Percentiles rank a stretch among this genome's conserved stretches.
phyloP scores from a whole-genome alignment of 306 rosid species.

The Echinosophora koreensis region DNA sequence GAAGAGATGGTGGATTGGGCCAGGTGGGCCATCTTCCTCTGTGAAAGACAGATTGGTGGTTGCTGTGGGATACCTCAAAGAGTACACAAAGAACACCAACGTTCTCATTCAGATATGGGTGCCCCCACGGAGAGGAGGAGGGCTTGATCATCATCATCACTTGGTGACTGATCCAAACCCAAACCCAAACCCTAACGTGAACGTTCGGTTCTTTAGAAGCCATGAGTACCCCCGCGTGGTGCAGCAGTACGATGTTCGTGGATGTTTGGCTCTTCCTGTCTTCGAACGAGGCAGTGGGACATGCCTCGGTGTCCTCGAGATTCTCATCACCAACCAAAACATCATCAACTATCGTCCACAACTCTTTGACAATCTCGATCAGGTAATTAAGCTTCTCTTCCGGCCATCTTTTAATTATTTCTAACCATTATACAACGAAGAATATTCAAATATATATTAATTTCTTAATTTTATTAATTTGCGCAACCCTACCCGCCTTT shows the following conservation, averaged over 20 bases:
- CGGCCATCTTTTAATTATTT: too few species aligned
- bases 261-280: slow-evolving; percentile 63
- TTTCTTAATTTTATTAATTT: too few species aligned
- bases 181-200: background rate
- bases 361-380: too few species aligned
- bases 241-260: slow-evolving; percentile 45
- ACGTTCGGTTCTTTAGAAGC: slow-evolving; percentile 53
- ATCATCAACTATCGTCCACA: slow-evolving; percentile 31
- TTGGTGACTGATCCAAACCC: background rate
- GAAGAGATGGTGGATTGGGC: slow-evolving; percentile 65
- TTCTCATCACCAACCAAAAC: slow-evolving; percentile 1
- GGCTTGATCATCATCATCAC: too few species aligned
- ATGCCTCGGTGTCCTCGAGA: slow-evolving; percentile 65
- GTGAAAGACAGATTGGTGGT: slow-evolving; percentile 62
- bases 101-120: slow-evolving; percentile 68
- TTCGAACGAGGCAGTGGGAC: slow-evolving; percentile 56
- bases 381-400: too few species aligned
- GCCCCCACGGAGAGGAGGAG: slow-evolving; percentile 44
- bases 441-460: too few species aligned
- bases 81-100: slow-evolving; percentile 50
- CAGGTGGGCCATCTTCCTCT: slow-evolving; percentile 44
- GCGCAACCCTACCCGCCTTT: too few species aligned
- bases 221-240: slow-evolving; percentile 51
- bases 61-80: slow-evolving; percentile 57
- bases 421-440: too few species aligned